These are phyloP conservation scores for Paraglomus brasilianum DNA, from an alignment of 192 early-diverging fungal genomes.

Conservation along the genomic window DNA sequence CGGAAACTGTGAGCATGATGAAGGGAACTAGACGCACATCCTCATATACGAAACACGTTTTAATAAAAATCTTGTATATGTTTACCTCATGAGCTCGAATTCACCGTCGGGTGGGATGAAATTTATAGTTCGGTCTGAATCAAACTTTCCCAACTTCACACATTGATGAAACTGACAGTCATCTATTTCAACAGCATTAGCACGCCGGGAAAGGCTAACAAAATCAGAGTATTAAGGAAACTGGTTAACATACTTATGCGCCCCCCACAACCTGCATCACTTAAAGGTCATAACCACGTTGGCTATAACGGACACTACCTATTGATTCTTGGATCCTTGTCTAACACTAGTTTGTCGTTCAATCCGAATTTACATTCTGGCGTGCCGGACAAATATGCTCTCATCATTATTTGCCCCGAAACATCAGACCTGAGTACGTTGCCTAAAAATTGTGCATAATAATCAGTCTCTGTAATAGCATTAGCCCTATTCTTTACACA, in stretches of 20 bases:
- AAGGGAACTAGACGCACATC: constrained; percentile 11
- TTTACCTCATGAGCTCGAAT: constrained; percentile 91
- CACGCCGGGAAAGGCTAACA: constrained; percentile 27
- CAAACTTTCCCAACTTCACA: constrained; percentile 90
- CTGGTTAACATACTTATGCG: constrained; percentile 32
- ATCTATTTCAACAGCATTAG: constrained; percentile 86
- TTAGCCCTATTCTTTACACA: background rate
- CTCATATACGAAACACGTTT: background rate
- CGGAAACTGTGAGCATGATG: background rate
- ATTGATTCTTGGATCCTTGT: constrained; percentile 55
- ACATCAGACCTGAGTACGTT: constrained; percentile 89
- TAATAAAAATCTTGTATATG: constrained; percentile 10
- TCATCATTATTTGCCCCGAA: constrained; percentile 88
- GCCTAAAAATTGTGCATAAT: constrained; percentile 49
- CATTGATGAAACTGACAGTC: constrained; percentile 99
- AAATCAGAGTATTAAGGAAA: constrained; percentile 28
- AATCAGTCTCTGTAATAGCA: constrained; percentile 25
- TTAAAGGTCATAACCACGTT: background rate
- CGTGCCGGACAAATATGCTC: constrained; percentile 94
- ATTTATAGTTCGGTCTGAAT: constrained; percentile 89
- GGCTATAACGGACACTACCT: too few species aligned
- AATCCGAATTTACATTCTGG: constrained; percentile 98
- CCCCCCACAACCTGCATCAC: background rate
- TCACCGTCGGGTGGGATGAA: constrained; percentile 98
- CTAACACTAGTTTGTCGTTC: constrained; percentile 91